Base-by-base conservation (phyloP, 257 asterid genomes). In the Ehretia macrophylla region DNA sequence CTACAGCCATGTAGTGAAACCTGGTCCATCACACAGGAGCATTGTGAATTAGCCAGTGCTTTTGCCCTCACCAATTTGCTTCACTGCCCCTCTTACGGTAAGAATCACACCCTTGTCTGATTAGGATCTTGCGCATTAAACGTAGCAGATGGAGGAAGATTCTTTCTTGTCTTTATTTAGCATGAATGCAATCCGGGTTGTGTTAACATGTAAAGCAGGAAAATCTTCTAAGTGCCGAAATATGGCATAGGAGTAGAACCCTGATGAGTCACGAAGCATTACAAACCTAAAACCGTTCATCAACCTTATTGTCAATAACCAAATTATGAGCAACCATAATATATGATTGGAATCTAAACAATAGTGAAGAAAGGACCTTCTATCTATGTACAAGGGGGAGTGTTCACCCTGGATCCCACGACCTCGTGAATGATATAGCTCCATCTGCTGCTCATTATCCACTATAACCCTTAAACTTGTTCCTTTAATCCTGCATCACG, bases 141-240 rank as follows among this genome's bases (percentile, higher is more conserved):
- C 3, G 6, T 27, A 27, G 35, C 11, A 45, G 27, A 5, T 17
- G 45, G 47, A 40, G 27, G 14, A 44, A 27, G 20, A 39, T 32
- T 17, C 77, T 75, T 83, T 84, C 97, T 75, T 85, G 79, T 86
- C 93, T 68, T 83, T 84, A 10, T 73, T 82, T 65, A 90, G 96
- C 95, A 72, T 86, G 77, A 87, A 86, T 0, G 96, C 95, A n/a
- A 90, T 85, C 77, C 97, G 81, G 55, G 95, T 80, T 16, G 81
- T 77, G 58, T 85, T 79, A 23, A 90, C 83, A 74, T 85, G 55
- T 80, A 86, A 87, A 71, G 82, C 95, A 56, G 95, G 97, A 72
- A 59, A 74, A 2, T 74, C 89, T 51, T 76, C 72, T 22, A 56
- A 64, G 60, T 81, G 94, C 53, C 86, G 95, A 32, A 77, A 86